These are phyloP conservation scores for Claviceps pazoutovae DNA, from an alignment of 2,329 filamentous ascomycete species.

Conservation along the genomic window DNA sequence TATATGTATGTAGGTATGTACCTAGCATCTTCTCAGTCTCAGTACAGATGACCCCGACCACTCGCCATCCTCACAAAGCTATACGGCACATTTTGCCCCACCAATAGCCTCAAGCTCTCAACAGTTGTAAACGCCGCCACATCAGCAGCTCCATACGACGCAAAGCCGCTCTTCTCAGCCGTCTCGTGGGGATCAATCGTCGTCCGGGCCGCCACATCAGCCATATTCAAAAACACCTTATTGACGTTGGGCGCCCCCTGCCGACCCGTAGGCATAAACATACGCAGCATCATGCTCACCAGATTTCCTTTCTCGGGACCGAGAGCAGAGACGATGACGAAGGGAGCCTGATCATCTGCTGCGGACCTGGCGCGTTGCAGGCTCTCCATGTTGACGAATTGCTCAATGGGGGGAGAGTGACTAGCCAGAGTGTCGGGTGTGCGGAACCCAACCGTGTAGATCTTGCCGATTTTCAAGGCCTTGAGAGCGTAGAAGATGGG, in stretches of 20 bases:
- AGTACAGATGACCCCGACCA: slow-evolving; percentile 24
- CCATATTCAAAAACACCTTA: slow-evolving; percentile 72
- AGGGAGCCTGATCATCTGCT: slow-evolving; percentile 45
- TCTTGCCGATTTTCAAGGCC: slow-evolving; percentile 60
- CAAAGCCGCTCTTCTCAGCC: slow-evolving; percentile 63
- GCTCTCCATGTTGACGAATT: slow-evolving; percentile 61
- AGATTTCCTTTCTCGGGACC: slow-evolving; percentile 65
- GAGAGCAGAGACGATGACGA: slow-evolving; percentile 68
- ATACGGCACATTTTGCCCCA: slow-evolving; percentile 77
- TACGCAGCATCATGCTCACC: slow-evolving; percentile 62
- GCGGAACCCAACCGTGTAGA: slow-evolving; percentile 75
- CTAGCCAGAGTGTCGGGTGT: slow-evolving; percentile 46
- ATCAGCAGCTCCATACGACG: slow-evolving; percentile 65
- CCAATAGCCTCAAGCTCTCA: slow-evolving; percentile 62
- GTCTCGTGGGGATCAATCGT: slow-evolving; percentile 53
- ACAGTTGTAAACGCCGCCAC: slow-evolving; percentile 75
- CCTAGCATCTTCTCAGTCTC: background rate
- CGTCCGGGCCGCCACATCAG: slow-evolving; percentile 40
- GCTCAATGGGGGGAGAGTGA: slow-evolving; percentile 56
- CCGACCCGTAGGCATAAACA: slow-evolving; percentile 39
- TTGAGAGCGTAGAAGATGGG: slow-evolving; percentile 67
- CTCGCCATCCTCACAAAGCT: slow-evolving; percentile 70
- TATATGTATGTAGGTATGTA: too few relatives aligned
- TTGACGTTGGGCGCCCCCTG: slow-evolving; percentile 25
- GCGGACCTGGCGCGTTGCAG: slow-evolving; percentile 38